Base-by-base conservation (phyloP, 192 early-diverging fungal genomes). In the Neocallimastix lanati region DNA sequence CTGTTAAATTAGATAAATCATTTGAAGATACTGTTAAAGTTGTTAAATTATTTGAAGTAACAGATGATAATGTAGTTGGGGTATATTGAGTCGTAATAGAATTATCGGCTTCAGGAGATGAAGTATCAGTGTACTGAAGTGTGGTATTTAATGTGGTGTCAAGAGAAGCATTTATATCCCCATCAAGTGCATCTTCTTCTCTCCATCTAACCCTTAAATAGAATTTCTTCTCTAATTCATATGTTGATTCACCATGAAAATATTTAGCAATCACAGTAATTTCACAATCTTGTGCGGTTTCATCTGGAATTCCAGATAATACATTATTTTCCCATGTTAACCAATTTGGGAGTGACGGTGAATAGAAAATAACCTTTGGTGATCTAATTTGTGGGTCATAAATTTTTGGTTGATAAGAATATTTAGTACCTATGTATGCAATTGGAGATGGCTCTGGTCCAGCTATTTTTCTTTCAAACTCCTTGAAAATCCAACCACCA, bases 331-430 rank as follows among this genome's bases (percentile, higher is more conserved):
- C 90, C 92, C 92, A 93, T 78, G 85, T 85, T 36, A 94, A 84
- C 93, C 93, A 94, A 29, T 79, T 25, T 11, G 93, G 93, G 30
- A 94, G 83, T 86, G 87, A 89, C 13, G 91, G 89, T 4, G 90
- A 92, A 77, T 85, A 84, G 82, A 93, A 93, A 78, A 90, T 88
- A 67, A 87, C 92, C 29, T 91, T 92, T 14, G 92, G 92, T 40
- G 87, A 87, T 89, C 30, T 88, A 80, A 93, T 86, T 83, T 93
- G 92, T 11, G 93, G 92, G 82, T 94, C 93, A 89, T 89, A 92
- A 38, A 94, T 88, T 16, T 86, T 85, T 29, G 93, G 93, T 16
- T 90, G 85, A 84, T 90, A 94, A 29, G 88, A 86, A 79, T 88
- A 93, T 29, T 84, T 86, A 21, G 87, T 81, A 6, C 92, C 92